Base-by-base conservation (phyloP, 2,329 filamentous ascomycete species). In the Phyllosticta capitalensis region DNA sequence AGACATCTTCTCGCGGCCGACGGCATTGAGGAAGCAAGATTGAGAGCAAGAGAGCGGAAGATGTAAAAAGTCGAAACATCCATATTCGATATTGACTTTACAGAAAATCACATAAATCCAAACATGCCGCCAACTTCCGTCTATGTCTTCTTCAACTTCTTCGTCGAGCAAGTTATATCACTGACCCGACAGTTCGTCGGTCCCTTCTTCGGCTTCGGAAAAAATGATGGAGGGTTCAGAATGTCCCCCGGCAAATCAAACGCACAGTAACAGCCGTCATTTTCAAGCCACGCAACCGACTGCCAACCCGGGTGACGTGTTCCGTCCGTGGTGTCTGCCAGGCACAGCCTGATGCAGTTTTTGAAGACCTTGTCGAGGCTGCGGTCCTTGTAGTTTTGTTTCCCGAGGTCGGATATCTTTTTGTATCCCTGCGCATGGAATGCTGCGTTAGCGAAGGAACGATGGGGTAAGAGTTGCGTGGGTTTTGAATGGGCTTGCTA, bases 1-100 rank as follows among this genome's bases (percentile, higher is more conserved):
- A 9, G 73, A 69, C 0, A 76, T 77, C 26, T 64, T 50, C 33
- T 69, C 67, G 1, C 65, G 65, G 58, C 57, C 59, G 20, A 68
- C 67, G 1, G 67, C 69, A 61, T 56, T 71, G 28, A 64, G 54
- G 45, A 33, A 19, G 38, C 1, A 50, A 12, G 20, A 54, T 5
- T 54, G 33, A 30, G 17, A n/a, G n/a, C n/a, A n/a, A 22, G 19
- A 28, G 17, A 19, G 17, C 19, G 28, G 6, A 12, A 3, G 30
- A 33, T 7, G 30, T 33, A 14, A 33, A 14, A 33, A 14, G 9
- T 14, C 30, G 9, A 12, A 12, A 3, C 3, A 33, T 33, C 17
- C 9, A 3, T 33, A 33, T 33, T 3, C 9, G 17, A 14, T 33
- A 14, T 14, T 33, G 9, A 33, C 30, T 33, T 12, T 3, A 12